Evolutionary conservation across 306 rosid species (phyloP).

Genomic region (Amphicarpaea edgeworthii): DNA sequence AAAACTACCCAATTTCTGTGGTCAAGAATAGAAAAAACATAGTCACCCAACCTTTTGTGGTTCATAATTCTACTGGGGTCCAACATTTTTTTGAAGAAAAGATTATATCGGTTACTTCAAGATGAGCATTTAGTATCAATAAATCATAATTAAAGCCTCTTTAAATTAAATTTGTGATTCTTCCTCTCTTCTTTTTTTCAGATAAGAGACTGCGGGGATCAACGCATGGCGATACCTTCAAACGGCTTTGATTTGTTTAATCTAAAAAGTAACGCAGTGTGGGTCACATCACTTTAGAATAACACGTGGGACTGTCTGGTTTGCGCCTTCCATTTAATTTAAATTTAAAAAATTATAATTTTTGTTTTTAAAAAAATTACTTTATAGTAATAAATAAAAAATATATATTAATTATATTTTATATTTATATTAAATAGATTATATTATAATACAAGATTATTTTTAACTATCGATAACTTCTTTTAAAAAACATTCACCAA

Average conservation of each 20-base stretch:
- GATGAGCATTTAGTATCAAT: too few species aligned
- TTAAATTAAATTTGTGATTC: conserved; percentile 1
- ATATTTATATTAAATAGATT: too few species aligned
- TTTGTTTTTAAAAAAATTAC: too few species aligned
- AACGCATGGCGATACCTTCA: not conserved
- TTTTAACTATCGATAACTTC: too few species aligned
- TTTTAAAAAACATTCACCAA: too few species aligned
- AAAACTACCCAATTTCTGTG: conserved; percentile 16
- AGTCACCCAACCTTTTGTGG: not conserved
- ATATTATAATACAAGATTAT: too few species aligned
- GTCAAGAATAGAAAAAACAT: not conserved
- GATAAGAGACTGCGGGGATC: not conserved
- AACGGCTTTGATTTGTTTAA: not conserved
- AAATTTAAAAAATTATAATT: too few species aligned
- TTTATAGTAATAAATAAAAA: too few species aligned
- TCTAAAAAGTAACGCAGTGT: not conserved
- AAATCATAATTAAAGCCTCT: not conserved
- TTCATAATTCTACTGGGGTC: not conserved
- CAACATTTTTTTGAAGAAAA: not conserved
- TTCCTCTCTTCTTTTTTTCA: not conserved
- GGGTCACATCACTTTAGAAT: not conserved
- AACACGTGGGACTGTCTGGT: not conserved
- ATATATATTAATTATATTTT: too few species aligned
- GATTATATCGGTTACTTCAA: not conserved
- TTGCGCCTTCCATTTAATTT: not conserved